phyloP scores from a whole-genome alignment of 2,329 filamentous ascomycete species.

The Aspergillus hortae region DNA sequence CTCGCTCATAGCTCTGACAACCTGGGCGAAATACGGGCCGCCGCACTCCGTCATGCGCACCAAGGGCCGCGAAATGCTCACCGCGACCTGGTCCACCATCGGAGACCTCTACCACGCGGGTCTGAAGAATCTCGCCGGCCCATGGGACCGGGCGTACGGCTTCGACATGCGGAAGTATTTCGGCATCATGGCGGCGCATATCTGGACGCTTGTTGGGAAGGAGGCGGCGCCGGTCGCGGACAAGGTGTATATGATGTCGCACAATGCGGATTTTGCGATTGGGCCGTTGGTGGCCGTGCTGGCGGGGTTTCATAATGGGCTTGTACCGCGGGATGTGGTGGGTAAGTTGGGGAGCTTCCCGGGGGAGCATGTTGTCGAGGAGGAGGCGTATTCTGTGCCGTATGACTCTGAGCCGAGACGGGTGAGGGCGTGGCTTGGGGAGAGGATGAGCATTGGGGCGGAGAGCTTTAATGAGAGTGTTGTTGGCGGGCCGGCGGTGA shows the following conservation, averaged over 20 bases:
- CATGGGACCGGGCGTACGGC: constrained; percentile 62
- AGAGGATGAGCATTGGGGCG: constrained; percentile 1
- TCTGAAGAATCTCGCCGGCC: constrained; percentile 60
- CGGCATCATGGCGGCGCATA: constrained; percentile 48
- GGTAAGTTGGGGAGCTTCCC: background rate
- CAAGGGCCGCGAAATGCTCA: constrained; percentile 47
- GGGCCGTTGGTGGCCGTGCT: constrained; percentile 1
- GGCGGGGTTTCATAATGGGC: background rate
- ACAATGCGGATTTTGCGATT: constrained; percentile 2
- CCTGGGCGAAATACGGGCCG: constrained; percentile 56
- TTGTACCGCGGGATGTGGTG: background rate
- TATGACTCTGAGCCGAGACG: constrained; percentile 1
- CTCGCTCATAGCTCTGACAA: constrained; percentile 55
- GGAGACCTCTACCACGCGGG: constrained; percentile 14
- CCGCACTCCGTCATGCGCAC: background rate
- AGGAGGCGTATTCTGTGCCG: background rate
- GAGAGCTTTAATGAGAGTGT: constrained; percentile 5
- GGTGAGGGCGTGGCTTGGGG: constrained; percentile 1
- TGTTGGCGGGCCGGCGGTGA: constrained; percentile 1
- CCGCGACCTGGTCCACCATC: constrained; percentile 56
- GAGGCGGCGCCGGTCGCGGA: background rate
- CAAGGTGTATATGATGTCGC: constrained; percentile 4
- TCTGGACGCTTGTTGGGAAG: constrained; percentile 3
- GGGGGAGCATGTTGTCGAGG: background rate
- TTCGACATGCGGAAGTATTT: constrained; percentile 63